Evolutionary conservation across 176 grass and related monocot genomes (phyloP), one percentile per base, ranked within the genome.

Genomic region (Secale cereale): DNA sequence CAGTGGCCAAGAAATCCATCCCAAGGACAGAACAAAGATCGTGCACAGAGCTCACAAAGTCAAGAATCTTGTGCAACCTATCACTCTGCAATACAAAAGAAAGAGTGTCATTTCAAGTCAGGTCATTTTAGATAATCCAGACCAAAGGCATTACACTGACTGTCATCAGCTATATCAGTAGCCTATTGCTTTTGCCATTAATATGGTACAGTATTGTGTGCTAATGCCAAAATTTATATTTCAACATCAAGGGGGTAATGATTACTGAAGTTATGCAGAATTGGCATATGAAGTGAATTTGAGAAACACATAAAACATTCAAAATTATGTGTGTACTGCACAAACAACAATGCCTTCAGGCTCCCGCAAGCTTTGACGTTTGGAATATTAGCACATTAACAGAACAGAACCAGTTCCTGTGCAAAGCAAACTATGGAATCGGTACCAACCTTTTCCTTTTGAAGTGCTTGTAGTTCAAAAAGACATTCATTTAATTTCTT

Each of bases 1-100:
- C 87, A 4, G 81, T 94, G 22, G 59, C 74, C 74, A 98, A 89
- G 59, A 98, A 98, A 85, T 98, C 88, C 74, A 92, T 84, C 45
- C 96, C 89, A 76, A 98, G 85, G 81, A 94, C 93, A 67, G 88
- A 89, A 94, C 96, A 98, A 52, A 98, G 74, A 81, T 98, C 93
- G 13, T 98, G 93, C 77, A 95, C 90, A 43, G 82, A 88, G 85
- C 88, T 95, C 56, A 98, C 93, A 10, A 90, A 91, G 64, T 94
- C 88, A 11, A 92, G 91, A 85, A 98, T 92, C 91, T 91, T 98
- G 54, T 70, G 23, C 40, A 98, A 70, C 54, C 93, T 92, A 87
- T 87, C 87, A 89, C 96, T 95, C 96, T 98, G 89, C 74, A 89
- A 81, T 85, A 22, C 8, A 80, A n/a, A 82, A 86, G 25, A 57